Evolutionary conservation across 148 eudicot species (phyloP).

Genomic region (Vaccinium myrtillus): DNA sequence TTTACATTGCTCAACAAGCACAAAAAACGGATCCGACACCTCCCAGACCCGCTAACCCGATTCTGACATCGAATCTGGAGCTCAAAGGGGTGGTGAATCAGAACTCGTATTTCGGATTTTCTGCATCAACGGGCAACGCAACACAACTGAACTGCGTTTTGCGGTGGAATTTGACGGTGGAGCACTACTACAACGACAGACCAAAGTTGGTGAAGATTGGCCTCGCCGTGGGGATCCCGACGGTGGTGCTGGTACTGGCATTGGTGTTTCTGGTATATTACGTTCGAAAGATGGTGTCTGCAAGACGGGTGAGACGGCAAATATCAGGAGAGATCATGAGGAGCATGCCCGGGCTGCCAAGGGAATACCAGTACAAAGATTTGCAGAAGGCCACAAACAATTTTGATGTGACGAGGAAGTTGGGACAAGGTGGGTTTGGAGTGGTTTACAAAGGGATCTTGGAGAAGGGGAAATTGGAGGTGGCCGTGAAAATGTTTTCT

Average conservation of each 20-base stretch:
- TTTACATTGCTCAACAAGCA: slow-evolving; percentile 45
- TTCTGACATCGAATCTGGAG: slow-evolving; percentile 40
- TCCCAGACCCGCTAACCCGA: slow-evolving; percentile 44
- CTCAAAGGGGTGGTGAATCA: slow-evolving; percentile 40
- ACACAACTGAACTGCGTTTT: slow-evolving; percentile 68
- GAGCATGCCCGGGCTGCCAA: slow-evolving; percentile 68
- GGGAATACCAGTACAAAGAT: slow-evolving; percentile 28
- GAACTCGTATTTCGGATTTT: slow-evolving; percentile 73
- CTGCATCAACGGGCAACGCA: slow-evolving; percentile 62
- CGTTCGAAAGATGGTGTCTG: slow-evolving; percentile 19
- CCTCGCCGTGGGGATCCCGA: slow-evolving; percentile 27
- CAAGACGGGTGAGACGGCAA: too few species aligned
- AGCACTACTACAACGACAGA: slow-evolving; percentile 19
- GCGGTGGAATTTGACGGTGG: slow-evolving; percentile 80
- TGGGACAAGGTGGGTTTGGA: slow-evolving; percentile 63
- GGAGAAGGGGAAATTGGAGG: slow-evolving; percentile 41
- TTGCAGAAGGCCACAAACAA: too few species aligned
- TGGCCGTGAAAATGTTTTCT: slow-evolving; percentile 76
- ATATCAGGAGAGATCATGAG: slow-evolving; percentile 18
- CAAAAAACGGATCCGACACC: slow-evolving; percentile 15
- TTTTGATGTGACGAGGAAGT: too few species aligned
- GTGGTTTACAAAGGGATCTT: slow-evolving; percentile 56
- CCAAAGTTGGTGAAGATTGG: not conserved
- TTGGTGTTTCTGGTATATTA: slow-evolving; percentile 14
- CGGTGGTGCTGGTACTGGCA: slow-evolving; percentile 17